Conservation (phyloP, 306 rosid genomes). For the Quercus mongolica region DNA sequence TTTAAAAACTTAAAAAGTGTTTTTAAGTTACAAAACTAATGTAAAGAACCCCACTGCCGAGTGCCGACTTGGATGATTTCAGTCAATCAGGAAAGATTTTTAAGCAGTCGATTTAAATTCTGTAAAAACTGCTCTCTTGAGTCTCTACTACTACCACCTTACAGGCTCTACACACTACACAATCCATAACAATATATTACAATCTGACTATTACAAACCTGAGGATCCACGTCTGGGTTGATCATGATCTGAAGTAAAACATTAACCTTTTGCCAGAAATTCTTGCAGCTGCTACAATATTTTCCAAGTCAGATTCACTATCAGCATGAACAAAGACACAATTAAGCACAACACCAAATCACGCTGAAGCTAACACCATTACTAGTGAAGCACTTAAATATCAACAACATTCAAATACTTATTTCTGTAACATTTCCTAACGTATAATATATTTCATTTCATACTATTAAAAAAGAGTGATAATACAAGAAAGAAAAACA, state of each 20-base stretch:
- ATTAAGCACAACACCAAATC: background rate
- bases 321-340: conserved; percentile 20
- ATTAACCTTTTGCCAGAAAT: conserved; percentile 67
- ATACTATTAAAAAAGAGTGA: background rate
- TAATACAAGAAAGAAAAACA: background rate
- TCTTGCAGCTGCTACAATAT: conserved; percentile 75
- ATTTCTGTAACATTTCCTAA: background rate
- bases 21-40: background rate
- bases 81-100: background rate
- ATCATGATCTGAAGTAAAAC: conserved; percentile 73
- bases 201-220: conserved; percentile 39
- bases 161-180: background rate
- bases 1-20: background rate
- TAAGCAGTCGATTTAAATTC: background rate
- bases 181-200: background rate
- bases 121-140: background rate
- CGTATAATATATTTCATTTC: background rate
- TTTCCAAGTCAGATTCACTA: conserved; percentile 90
- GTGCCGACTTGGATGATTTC: background rate
- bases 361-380: background rate
- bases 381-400: background rate
- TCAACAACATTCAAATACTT: background rate
- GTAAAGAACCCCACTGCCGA: background rate
- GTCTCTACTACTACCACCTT: background rate
- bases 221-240: conserved; percentile 87